Evolutionary conservation across 2,329 filamentous ascomycete species (phyloP).

Genomic region (Cladophialophora yegresii): DNA sequence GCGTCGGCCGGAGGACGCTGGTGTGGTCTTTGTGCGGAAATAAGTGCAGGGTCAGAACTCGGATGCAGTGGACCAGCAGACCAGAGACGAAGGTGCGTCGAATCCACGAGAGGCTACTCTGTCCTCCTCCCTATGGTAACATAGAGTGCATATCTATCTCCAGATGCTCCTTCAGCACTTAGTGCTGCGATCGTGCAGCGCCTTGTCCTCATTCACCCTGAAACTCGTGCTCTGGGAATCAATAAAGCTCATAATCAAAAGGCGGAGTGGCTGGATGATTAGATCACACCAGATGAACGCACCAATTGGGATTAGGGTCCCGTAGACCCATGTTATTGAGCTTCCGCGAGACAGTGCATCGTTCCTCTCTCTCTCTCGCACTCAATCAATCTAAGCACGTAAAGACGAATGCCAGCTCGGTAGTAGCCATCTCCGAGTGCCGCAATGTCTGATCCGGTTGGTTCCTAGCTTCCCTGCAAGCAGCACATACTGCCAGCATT

Average conservation of each 20-base stretch:
- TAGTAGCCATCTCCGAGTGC: too few species aligned
- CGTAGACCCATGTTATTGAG: neutral
- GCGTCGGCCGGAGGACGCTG: slow-evolving; percentile 24
- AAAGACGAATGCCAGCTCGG: neutral
- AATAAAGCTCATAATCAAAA: too few species aligned
- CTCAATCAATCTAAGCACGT: neutral
- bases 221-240: too few species aligned
- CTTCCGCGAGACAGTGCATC: neutral
- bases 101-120: neutral
- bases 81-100: neutral
- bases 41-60: too few species aligned
- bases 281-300: neutral
- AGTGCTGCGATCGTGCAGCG: too few species aligned
- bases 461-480: neutral
- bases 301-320: neutral
- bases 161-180: too few species aligned
- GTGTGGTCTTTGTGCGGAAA: slow-evolving; percentile 24
- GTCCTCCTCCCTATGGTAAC: slow-evolving; percentile 22
- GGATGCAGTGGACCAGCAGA: too few species aligned
- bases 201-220: too few species aligned
- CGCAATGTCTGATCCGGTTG: neutral
- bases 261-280: too few species aligned
- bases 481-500: neutral
- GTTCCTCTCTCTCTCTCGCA: neutral
- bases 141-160: slow-evolving; percentile 28